Evolutionary conservation across 257 asterid species (phyloP).

Genomic region (Cynanchum wilfordii): DNA sequence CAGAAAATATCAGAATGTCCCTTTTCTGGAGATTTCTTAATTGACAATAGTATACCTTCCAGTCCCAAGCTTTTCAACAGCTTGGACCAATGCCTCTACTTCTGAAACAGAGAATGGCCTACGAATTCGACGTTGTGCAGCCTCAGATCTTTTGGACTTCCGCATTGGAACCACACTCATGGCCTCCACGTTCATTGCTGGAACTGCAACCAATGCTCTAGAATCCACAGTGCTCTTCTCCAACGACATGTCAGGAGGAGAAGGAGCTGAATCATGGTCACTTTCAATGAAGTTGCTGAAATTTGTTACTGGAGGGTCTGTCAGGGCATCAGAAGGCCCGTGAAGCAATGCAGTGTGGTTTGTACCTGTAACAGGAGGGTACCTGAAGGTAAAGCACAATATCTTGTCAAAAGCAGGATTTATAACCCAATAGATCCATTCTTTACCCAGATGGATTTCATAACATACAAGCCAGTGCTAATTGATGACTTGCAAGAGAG

Average conservation of each 20-base stretch:
- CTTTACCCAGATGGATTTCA: background rate
- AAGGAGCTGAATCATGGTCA: slow-evolving; percentile 72
- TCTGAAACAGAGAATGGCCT: slow-evolving; percentile 93
- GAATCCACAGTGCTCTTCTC: slow-evolving; percentile 49
- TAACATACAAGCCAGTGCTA: background rate
- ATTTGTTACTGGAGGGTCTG: slow-evolving; percentile 37
- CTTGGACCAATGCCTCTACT: slow-evolving; percentile 94
- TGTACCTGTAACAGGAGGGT: slow-evolving; percentile 32
- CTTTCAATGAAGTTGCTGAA: slow-evolving; percentile 60
- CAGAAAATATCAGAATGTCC: background rate
- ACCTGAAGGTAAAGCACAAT: slow-evolving; percentile 35
- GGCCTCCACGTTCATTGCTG: slow-evolving; percentile 49
- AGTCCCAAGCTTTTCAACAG: slow-evolving; percentile 96
- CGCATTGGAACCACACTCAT: slow-evolving; percentile 58
- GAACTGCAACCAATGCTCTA: slow-evolving; percentile 56
- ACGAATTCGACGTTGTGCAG: slow-evolving; percentile 85
- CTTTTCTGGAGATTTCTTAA: background rate
- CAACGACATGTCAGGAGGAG: slow-evolving; percentile 49
- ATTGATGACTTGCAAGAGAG: background rate
- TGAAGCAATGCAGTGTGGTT: slow-evolving; percentile 29
- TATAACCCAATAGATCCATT: background rate
- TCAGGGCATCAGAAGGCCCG: slow-evolving; percentile 33
- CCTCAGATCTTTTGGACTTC: slow-evolving; percentile 74
- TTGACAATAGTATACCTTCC: slow-evolving; percentile 58
- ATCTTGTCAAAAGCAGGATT: slow-evolving; percentile 2